Base-by-base conservation (phyloP, 2,329 filamentous ascomycete species). In the Colletotrichum truncatum region DNA sequence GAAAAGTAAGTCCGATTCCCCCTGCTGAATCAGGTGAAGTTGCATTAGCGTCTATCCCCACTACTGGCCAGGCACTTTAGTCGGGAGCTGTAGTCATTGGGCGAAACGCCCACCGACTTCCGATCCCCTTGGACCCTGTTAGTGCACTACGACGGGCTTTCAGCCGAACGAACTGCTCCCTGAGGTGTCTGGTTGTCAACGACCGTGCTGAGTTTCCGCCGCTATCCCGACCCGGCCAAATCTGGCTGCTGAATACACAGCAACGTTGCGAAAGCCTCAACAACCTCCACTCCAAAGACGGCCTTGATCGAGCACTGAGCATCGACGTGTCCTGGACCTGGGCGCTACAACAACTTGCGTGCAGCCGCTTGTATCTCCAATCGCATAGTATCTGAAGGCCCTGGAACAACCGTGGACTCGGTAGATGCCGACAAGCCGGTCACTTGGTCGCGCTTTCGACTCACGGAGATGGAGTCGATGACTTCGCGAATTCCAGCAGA, bases 401-500 rank as follows among this genome's bases (percentile, higher is more conserved):
- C 41, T 18, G 57, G 36, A 63, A 51, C 16, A 30, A 25, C 52
- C 28, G 34, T 51, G 51, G 43, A 51, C 58, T 66, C 63, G 63
- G 63, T 66, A 55, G 41, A 51, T 51, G 23, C 63, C 63, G 63
- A 66, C 49, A 62, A 62, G 51, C 63, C 63, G 58, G 43, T 63
- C 34, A 49, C 26, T 63, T 52, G 63, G 58, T 63, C 57, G 67
- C 59, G 51, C 38, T 52, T 41, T 54, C 67, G 65, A 70, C 70
- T 71, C 68, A 74, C 74, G 74, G 79, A 77, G 76, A 81, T 81
- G 79, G 79, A 79, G 76, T 71, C 73, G 64, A 64, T 65, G 64
- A 67, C 59, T 56, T 64, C 54, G 54, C 54, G 63, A 54, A 53
- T 46, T 49, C 58, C 54, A 67, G 41, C 41, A 56, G 60, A 56